Evolutionary conservation across 176 grass and related monocot genomes (phyloP).

Genomic region (Hordeum marinum): DNA sequence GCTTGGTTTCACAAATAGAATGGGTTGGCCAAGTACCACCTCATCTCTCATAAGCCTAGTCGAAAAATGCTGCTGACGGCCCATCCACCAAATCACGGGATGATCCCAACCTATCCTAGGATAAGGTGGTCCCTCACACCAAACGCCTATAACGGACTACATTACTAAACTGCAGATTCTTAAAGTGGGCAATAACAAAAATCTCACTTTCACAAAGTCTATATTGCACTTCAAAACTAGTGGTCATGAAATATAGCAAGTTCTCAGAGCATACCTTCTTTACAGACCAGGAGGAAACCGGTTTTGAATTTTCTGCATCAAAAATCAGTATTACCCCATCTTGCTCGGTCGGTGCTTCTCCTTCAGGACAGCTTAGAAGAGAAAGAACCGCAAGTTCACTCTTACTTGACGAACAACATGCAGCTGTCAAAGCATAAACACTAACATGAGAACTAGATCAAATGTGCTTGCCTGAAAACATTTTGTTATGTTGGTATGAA

Average conservation of each 20-base stretch:
- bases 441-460: constrained; percentile 19
- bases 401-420: constrained; percentile 49
- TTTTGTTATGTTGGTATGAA: not conserved
- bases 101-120: not conserved
- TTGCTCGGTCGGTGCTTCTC: constrained; percentile 28
- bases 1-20: not conserved
- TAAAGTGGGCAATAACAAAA: not conserved
- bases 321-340: constrained; percentile 80
- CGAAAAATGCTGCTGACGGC: not conserved
- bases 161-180: not conserved
- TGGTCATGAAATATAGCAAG: not conserved
- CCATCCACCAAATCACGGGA: not conserved
- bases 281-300: constrained; percentile 63
- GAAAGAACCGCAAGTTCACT: constrained; percentile 66
- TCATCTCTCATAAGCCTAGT: not conserved
- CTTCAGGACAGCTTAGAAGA: constrained; percentile 37
- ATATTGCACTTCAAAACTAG: not conserved
- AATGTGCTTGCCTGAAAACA: not conserved
- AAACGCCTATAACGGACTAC: not conserved
- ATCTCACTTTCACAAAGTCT: not conserved
- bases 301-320: constrained; percentile 55
- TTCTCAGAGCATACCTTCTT: constrained; percentile 55
- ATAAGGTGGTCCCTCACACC: not conserved
- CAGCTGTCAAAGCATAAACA: constrained; percentile 39
- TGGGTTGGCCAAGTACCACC: not conserved